These are phyloP conservation scores for Trypanosoma scelopori DNA, from an alignment of 208 protist genomes.

Conservation along the genomic window DNA sequence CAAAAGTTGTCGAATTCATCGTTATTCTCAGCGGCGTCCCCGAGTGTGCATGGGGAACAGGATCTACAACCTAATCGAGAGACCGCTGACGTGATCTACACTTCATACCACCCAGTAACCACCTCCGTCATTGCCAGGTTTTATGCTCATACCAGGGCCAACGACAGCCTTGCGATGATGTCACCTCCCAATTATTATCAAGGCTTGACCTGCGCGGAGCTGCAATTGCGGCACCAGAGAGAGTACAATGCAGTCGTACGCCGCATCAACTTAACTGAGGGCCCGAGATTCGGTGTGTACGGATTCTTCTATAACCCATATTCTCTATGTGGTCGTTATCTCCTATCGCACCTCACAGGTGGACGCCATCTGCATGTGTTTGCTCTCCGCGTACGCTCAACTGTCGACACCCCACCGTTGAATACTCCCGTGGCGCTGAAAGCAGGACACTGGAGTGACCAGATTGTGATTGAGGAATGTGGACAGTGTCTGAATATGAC, in stretches of 20 bases:
- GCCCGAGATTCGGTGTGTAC: constrained; percentile 6
- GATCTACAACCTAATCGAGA: background rate
- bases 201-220: constrained; percentile 3
- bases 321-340: constrained; percentile 23
- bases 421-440: background rate
- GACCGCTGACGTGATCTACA: background rate
- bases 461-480: constrained; percentile 22
- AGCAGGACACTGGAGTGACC: constrained; percentile 13
- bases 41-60: background rate
- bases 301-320: constrained; percentile 21
- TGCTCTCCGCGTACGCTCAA: constrained; percentile 6
- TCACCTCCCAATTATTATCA: constrained; percentile 10
- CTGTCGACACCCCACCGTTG: background rate
- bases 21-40: background rate
- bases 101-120: constrained; percentile 4
- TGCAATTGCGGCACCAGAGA: constrained; percentile 10
- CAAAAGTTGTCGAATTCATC: background rate
- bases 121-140: constrained; percentile 2
- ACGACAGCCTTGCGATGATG: constrained; percentile 22
- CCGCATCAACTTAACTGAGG: constrained; percentile 2
- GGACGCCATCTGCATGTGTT: constrained; percentile 1
- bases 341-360: constrained; percentile 11
- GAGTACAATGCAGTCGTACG: constrained; percentile 10
- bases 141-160: background rate
- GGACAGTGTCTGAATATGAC: constrained; percentile 12